phyloP scores from a whole-genome alignment of 106 monocot species.

The Apostasia shenzhenica region DNA sequence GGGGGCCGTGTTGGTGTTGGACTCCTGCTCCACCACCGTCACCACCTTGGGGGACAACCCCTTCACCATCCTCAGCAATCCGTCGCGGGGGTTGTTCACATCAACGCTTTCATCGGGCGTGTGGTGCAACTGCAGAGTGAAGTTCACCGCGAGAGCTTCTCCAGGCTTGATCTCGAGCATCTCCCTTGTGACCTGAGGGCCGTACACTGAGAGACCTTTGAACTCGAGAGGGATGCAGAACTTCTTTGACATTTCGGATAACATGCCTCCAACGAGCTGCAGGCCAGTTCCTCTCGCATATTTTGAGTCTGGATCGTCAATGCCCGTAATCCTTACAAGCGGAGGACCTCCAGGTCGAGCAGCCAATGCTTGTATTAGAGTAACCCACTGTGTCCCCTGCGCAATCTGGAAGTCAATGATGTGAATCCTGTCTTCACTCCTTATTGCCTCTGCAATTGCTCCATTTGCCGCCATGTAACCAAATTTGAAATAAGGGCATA shows the following conservation, averaged over 20 bases:
- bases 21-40: constrained; percentile 91
- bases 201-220: constrained; percentile 27
- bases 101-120: constrained; percentile 94
- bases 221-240: constrained; percentile 81
- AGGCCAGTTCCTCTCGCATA: constrained; percentile 54
- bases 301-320: constrained; percentile 63
- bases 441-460: constrained; percentile 80
- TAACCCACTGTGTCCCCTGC: constrained; percentile 87
- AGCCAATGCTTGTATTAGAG: constrained; percentile 79
- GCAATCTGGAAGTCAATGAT: constrained; percentile 89
- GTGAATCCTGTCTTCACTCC: constrained; percentile 66
- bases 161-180: constrained; percentile 71
- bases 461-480: constrained; percentile 95
- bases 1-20: constrained; percentile 78
- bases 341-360: constrained; percentile 79
- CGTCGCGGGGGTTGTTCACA: constrained; percentile 80
- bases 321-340: constrained; percentile 75
- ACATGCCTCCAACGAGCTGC: constrained; percentile 38
- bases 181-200: constrained; percentile 43
- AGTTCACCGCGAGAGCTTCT: constrained; percentile 78
- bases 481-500: constrained; percentile 91
- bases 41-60: constrained; percentile 69
- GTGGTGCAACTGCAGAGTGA: constrained; percentile 82
- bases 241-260: constrained; percentile 46
- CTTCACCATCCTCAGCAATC: constrained; percentile 84